Evolutionary conservation across 129 eudicot species (phyloP).

Genomic region (Helianthus annuus): DNA sequence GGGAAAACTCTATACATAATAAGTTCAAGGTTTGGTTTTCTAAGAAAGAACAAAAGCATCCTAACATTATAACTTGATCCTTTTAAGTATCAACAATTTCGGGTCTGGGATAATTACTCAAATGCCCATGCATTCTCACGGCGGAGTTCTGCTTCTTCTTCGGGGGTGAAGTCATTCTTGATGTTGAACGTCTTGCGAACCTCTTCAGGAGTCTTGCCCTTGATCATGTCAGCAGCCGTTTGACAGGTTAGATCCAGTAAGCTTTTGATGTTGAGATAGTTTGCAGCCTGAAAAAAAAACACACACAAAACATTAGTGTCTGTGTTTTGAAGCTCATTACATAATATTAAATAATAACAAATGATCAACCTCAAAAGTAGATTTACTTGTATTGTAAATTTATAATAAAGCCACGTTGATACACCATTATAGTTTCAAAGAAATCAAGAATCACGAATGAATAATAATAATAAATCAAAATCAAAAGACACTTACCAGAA

Average conservation of each 20-base stretch:
- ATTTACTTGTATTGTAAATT: no score
- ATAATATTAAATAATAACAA: no score
- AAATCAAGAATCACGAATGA: not conserved
- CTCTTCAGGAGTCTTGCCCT: conserved; percentile 77
- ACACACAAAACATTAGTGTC: not conserved
- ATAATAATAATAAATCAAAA: not conserved
- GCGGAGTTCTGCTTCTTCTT: conserved; percentile 78
- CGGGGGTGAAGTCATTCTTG: conserved; percentile 76
- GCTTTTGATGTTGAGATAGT: conserved; percentile 68
- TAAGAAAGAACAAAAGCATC: no score
- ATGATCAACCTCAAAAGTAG: no score
- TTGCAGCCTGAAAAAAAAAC: conserved; percentile 59
- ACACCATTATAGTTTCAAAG: not conserved
- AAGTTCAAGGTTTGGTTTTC: no score
- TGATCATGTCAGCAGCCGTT: conserved; percentile 70
- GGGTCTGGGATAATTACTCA: conserved; percentile 32
- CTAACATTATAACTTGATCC: no score
- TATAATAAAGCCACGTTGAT: no score
- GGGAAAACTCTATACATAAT: no score
- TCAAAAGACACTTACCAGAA: conserved; percentile 36
- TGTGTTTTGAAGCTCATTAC: no score
- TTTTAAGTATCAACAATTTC: conserved; percentile 14
- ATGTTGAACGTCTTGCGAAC: conserved; percentile 72
- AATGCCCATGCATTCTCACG: conserved; percentile 82
- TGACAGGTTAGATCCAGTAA: conserved; percentile 68